A percentile compares a stretch with the other conserved stretches of the same genome.
Evolutionary conservation across 2,329 filamentous ascomycete species (phyloP).

Genomic region (Stromatinia cepivora): DNA sequence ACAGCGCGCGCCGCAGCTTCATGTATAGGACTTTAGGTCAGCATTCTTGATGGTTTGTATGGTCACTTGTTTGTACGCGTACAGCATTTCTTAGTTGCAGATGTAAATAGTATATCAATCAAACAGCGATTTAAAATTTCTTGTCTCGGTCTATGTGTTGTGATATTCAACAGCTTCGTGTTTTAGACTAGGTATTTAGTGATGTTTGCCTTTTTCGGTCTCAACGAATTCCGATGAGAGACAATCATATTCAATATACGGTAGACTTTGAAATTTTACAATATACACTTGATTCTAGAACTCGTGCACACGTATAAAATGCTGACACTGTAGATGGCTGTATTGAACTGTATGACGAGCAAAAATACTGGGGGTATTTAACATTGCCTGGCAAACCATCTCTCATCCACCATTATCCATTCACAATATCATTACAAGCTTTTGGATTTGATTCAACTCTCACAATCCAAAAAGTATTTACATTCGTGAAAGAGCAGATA

Average conservation of each 20-base stretch:
- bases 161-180: neutral
- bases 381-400: neutral
- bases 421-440: accelerated
- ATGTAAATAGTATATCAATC: neutral
- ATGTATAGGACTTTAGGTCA: neutral
- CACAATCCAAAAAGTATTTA: neutral
- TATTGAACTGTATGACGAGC: neutral
- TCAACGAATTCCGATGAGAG: neutral
- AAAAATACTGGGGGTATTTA: neutral
- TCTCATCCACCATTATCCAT: neutral
- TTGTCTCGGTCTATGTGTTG: neutral
- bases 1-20: neutral
- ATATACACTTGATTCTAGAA: no score
- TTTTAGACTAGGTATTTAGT: neutral
- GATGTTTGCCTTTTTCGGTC: neutral
- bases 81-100: neutral
- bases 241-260: neutral
- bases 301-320: accelerated
- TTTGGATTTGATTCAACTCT: neutral
- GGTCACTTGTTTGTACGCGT: no score
- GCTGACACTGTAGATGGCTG: neutral
- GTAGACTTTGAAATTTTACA: neutral
- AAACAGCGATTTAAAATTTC: neutral
- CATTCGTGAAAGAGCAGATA: neutral
- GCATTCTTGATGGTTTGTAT: neutral